A percentile compares a stretch with the other conserved stretches of the same genome.
Conservation (phyloP, 2,329 filamentous ascomycete species). For the Amesomyces nigricolor region DNA sequence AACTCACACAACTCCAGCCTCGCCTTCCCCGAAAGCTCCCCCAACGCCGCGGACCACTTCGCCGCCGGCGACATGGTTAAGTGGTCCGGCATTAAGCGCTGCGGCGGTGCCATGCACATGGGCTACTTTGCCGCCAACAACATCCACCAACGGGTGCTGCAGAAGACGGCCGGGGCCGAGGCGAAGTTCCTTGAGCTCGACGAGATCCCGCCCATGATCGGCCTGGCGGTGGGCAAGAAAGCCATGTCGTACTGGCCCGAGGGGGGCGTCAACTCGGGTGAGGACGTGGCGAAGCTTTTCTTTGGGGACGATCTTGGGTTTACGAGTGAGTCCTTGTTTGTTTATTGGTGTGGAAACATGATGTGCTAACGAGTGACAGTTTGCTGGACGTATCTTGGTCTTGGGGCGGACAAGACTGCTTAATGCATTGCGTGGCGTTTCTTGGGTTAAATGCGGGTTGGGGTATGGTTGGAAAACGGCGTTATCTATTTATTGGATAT, state of each 20-base stretch:
- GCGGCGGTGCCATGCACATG: conserved; percentile 69
- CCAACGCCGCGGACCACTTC: conserved; percentile 58
- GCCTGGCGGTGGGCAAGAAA: conserved; percentile 64
- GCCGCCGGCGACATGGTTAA: conserved; percentile 63
- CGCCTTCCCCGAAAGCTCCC: conserved; percentile 46
- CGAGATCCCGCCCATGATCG: conserved; percentile 60
- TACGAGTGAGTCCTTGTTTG: conserved; percentile 22
- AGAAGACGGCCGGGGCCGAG: conserved; percentile 33
- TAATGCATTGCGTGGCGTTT: too few species aligned
- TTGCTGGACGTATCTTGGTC: conserved; percentile 50
- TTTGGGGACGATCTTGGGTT: conserved; percentile 66
- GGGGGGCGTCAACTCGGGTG: conserved; percentile 52
- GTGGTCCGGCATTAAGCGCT: conserved; percentile 77
- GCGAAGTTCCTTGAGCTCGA: conserved; percentile 46
- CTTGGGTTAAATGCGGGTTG: too few species aligned
- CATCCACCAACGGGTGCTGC: conserved; percentile 57
- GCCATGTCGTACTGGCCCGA: conserved; percentile 58
- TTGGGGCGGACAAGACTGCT: conserved; percentile 31
- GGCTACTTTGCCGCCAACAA: conserved; percentile 63
- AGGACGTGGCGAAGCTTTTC: conserved; percentile 56
- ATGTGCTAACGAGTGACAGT: conserved; percentile 33
- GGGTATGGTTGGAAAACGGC: too few species aligned
- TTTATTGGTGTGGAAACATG: neutral
- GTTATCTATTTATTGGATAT: neutral
- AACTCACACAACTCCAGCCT: conserved; percentile 36